Conservation (phyloP, 2,329 filamentous ascomycete species). For the Coniella lustricola region DNA sequence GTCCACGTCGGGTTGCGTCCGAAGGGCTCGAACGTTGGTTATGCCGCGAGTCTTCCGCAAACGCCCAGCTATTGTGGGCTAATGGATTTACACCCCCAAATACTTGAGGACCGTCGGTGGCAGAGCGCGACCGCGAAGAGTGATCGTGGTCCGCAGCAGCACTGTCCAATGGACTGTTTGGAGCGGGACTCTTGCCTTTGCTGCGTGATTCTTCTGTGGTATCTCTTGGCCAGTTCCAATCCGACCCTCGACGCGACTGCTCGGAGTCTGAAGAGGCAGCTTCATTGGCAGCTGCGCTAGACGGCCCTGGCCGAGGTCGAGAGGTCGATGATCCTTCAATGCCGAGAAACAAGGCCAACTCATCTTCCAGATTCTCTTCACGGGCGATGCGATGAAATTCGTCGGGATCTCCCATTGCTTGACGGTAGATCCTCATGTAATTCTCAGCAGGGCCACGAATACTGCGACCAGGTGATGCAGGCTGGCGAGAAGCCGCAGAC, state of each 20-base stretch:
- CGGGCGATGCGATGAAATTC: slow-evolving; percentile 55
- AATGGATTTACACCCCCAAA: slow-evolving; percentile 41
- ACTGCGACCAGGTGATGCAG: background rate
- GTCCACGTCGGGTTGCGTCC: background rate
- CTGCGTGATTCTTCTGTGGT: background rate
- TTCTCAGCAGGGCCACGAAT: slow-evolving; percentile 14
- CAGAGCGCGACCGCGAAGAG: slow-evolving; percentile 40
- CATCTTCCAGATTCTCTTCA: slow-evolving; percentile 51
- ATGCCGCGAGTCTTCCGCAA: slow-evolving; percentile 27
- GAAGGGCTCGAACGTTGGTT: slow-evolving; percentile 1
- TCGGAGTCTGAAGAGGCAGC: slow-evolving; percentile 5
- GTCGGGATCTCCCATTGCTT: slow-evolving; percentile 52
- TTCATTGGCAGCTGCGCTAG: background rate
- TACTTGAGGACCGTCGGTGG: slow-evolving; percentile 48
- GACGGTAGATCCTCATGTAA: slow-evolving; percentile 50
- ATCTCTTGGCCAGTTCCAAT: slow-evolving; percentile 14
- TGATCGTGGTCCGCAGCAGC: slow-evolving; percentile 14
- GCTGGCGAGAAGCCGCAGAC: background rate
- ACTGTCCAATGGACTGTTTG: background rate
- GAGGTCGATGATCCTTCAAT: slow-evolving; percentile 36
- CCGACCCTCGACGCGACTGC: slow-evolving; percentile 6
- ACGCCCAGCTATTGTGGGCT: slow-evolving; percentile 56
- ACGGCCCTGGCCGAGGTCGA: slow-evolving; percentile 10
- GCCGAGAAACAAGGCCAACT: slow-evolving; percentile 52
- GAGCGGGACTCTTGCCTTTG: slow-evolving; percentile 11